A percentile compares a stretch with the other conserved stretches of the same genome.
phyloP scores from a whole-genome alignment of 257 asterid genomes.

The Plantago elongata region DNA sequence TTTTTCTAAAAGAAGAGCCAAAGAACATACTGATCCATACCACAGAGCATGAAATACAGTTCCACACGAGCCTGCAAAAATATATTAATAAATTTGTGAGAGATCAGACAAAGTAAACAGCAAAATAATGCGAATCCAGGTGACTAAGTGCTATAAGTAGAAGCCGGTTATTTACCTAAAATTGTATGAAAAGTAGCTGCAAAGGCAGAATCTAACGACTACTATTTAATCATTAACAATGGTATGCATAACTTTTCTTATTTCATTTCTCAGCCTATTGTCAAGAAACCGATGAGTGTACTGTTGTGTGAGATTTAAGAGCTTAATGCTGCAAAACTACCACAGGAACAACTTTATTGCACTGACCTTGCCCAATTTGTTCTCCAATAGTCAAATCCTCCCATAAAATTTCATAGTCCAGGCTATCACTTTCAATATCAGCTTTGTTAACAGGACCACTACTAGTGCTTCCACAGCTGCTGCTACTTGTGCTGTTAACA shows the following conservation, averaged over 20 bases:
- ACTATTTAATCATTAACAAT: background rate
- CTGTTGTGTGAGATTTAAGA: constrained; percentile 2
- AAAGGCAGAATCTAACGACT: constrained; percentile 1
- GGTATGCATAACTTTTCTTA: too few species aligned
- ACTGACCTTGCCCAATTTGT: constrained; percentile 88
- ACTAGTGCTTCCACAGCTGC: constrained; percentile 78
- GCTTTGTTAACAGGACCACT: constrained; percentile 68
- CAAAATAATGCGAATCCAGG: background rate
- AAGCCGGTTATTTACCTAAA: constrained; percentile 6
- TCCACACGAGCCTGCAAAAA: constrained; percentile 90
- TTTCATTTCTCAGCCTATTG: constrained; percentile 1
- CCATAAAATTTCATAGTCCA: constrained; percentile 88
- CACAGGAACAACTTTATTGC: constrained; percentile 9
- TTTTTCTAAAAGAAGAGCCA: constrained; percentile 37
- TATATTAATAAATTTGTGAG: constrained; percentile 25
- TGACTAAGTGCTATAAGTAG: constrained; percentile 11
- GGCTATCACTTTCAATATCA: constrained; percentile 62
- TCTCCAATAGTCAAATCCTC: constrained; percentile 93
- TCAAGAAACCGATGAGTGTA: constrained; percentile 14
- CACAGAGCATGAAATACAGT: constrained; percentile 93
- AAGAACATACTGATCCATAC: constrained; percentile 94
- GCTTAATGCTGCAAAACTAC: constrained; percentile 7
- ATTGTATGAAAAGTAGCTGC: background rate
- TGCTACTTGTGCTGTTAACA: constrained; percentile 78
- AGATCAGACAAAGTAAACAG: constrained; percentile 7